Percentiles rank a stretch among this genome's conserved stretches.
phyloP scores from a whole-genome alignment of 2,329 filamentous ascomycete genomes.

The Parastagonospora avenae region DNA sequence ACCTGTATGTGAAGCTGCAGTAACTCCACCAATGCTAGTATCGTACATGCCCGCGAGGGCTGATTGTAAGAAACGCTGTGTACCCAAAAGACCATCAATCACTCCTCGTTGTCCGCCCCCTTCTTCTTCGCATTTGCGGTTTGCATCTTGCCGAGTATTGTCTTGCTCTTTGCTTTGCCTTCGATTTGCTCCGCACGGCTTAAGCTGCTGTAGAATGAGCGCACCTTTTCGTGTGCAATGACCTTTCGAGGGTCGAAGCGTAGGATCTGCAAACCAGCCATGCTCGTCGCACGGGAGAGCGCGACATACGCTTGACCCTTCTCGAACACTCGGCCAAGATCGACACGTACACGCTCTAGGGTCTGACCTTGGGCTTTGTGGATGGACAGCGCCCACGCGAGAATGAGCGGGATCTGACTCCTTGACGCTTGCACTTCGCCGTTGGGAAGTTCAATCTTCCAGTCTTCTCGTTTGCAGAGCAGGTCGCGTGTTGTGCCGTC shows the following conservation, averaged over 20 bases:
- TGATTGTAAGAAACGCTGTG: too few relatives aligned
- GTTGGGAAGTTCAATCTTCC: slow-evolving; percentile 97
- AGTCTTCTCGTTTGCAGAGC: slow-evolving; percentile 84
- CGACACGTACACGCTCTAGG: slow-evolving; percentile 89
- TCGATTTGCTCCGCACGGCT: slow-evolving; percentile 67
- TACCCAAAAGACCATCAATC: neutral
- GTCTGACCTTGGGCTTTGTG: slow-evolving; percentile 98
- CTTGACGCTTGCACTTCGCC: slow-evolving; percentile 92
- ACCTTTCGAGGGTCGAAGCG: slow-evolving; percentile 90
- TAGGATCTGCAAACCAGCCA: slow-evolving; percentile 84
- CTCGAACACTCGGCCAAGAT: slow-evolving; percentile 90
- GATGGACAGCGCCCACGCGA: slow-evolving; percentile 96
- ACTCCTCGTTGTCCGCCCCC: neutral
- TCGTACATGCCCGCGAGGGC: neutral
- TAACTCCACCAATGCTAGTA: neutral
- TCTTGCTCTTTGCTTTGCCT: slow-evolving; percentile 39
- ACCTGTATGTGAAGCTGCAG: neutral
- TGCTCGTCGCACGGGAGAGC: slow-evolving; percentile 86
- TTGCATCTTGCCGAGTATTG: slow-evolving; percentile 38
- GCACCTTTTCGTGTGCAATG: slow-evolving; percentile 88
- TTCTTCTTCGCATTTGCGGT: slow-evolving; percentile 20
- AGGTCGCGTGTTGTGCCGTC: slow-evolving; percentile 79
- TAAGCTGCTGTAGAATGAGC: slow-evolving; percentile 82
- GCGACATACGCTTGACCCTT: slow-evolving; percentile 98
- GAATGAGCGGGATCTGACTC: slow-evolving; percentile 75